Evolutionary conservation across 163 green algal genomes (phyloP), one percentile per base, ranked within the genome.

Genomic region (Chlorella variabilis): DNA sequence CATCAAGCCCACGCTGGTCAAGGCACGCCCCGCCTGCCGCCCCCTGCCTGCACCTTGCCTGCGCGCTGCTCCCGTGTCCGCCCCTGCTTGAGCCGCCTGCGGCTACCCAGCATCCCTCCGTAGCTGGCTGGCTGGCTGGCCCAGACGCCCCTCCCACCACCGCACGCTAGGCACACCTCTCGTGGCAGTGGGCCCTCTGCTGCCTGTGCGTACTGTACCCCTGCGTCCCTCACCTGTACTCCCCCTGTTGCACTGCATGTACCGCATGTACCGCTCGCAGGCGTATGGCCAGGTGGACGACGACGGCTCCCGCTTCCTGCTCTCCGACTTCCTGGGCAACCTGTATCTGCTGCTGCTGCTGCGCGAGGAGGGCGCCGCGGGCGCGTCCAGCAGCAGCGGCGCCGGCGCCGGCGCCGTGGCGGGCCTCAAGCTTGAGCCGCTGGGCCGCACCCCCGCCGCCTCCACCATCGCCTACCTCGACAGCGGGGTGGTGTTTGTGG

Each of bases 391-490:
- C 65, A 33, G 36, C 36, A 71, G 65, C 38, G 25, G 65, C 25
- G 36, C 4, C 23, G 4, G 0, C 73, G 4, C n/a, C 27, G 62
- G 51, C 51, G 39, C 59, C 23, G 94, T 98, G 63, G 65, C 84
- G 1, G 89, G 87, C 0, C 63, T 99, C 34, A 93, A 96, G 59
- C 68, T 98, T 36, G 92, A 99, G 85, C 68, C 76, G 8, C 86
- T 99, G 13, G 96, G 96, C 39, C 71, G 85, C 69, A 97, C 91
- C 66, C 94, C 90, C 13, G 71, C 83, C 0, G 86, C 96, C 27
- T 90, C 77, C 69, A 95, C 89, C 63, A 80, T 99, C 11, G 90
- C 89, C 29, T 99, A 99, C 89, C 86, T 99, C 62, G 97, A 99
- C 89, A 93, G 91, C 62, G 95, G 94, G 9, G 88, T 98, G 0